Evolutionary conservation across 176 grass and related monocot species (phyloP).

Genomic region (Musa schizocarpa): DNA sequence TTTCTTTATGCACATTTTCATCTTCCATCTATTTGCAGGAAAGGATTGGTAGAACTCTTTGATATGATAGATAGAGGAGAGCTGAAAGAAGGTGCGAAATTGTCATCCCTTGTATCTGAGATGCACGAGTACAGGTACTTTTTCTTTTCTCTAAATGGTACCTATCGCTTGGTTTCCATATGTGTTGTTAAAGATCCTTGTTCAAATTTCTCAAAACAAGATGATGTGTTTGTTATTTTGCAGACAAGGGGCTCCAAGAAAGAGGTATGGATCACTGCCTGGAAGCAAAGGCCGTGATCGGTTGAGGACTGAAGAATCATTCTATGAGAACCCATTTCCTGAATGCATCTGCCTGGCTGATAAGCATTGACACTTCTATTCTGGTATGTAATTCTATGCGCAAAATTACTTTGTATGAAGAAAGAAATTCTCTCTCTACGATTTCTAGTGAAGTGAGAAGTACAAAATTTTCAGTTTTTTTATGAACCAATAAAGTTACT

Average conservation of each 20-base stretch:
- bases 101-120: slow-evolving; percentile 57
- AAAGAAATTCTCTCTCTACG: neutral
- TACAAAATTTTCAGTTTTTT: too few relatives aligned
- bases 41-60: slow-evolving; percentile 88
- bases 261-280: slow-evolving; percentile 62
- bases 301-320: slow-evolving; percentile 79
- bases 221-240: slow-evolving; percentile 3
- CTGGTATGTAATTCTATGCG: neutral
- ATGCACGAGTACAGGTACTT: slow-evolving; percentile 84
- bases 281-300: slow-evolving; percentile 79
- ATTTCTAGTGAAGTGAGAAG: too few relatives aligned
- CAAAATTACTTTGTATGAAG: neutral
- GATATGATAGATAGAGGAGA: slow-evolving; percentile 75
- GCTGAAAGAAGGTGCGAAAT: slow-evolving; percentile 48
- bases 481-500: too few relatives aligned
- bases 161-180: neutral
- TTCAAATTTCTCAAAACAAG: neutral
- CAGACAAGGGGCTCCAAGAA: slow-evolving; percentile 80
- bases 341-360: slow-evolving; percentile 72
- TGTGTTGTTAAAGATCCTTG: neutral
- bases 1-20: neutral
- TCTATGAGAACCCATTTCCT: slow-evolving; percentile 82
- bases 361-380: slow-evolving; percentile 32
- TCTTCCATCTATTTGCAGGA: slow-evolving; percentile 32
- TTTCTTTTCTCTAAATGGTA: neutral